Base-by-base conservation (phyloP, 2,329 filamentous ascomycete genomes). In the Colletotrichum tropicale region DNA sequence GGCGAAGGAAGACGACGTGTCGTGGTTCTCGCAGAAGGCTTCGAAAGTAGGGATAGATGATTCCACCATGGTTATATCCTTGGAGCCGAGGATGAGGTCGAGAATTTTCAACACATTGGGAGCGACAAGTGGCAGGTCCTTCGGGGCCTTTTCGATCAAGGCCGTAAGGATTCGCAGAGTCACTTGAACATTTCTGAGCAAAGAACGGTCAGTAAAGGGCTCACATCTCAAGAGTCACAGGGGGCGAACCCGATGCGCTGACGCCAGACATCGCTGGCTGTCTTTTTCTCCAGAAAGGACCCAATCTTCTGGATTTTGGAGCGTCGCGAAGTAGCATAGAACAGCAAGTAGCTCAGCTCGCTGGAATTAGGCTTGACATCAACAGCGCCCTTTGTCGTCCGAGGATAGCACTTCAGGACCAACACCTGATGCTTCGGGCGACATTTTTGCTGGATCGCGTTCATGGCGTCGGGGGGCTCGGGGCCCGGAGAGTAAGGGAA, bases 251-350 rank as follows among this genome's bases (percentile, higher is more conserved):
- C 96, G 82, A 97, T 95, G 82, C 95, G 93, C 84, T 92, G 91
- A 82, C 95, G 94, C 92, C 94, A 98, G 79, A 98, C 95, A 88
- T 99, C 97, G 82, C 93, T 94, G 77, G 94, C 94, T 26, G 95
- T 97, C 88, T 96, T 95, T 89, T 96, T 98, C 87, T 98, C 96
- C 78, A 99, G 90, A 83, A 98, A 99, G 80, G 93, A 93, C 84
- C 95, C 96, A 79, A 99, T 96, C 87, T 99, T 99, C 82, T 97
- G 95, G 80, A 98, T 93, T 89, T 98, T 99, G 86, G 95, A 96
- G 78, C 95, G 93, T 76, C 96, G 95, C 80, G 96, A 98, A 83
- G 95, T 98, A 77, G 95, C 96, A 88, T 99, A 98, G 90, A 98
- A 98, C 70, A 98, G 92, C 78, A 99, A 91, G 84, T 98, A 98